phyloP scores from a whole-genome alignment of 768 basidiomycete genomes.

The Lactifluus piperatus region DNA sequence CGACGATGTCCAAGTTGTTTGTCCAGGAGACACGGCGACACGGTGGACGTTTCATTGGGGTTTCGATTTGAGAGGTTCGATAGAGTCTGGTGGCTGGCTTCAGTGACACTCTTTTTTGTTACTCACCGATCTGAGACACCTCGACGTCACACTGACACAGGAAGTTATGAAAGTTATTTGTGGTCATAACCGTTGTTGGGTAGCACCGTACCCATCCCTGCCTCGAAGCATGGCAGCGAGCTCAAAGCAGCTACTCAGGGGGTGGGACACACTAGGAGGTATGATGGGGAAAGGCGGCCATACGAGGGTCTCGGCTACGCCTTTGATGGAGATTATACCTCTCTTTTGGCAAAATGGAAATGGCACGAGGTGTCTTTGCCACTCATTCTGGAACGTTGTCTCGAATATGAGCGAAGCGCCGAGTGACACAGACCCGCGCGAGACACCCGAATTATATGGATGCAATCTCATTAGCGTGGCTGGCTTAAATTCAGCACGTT shows the following conservation, averaged over 20 bases:
- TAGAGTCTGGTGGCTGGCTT: background rate
- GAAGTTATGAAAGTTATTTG: background rate
- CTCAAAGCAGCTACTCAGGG: background rate
- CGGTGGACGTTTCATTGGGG: background rate
- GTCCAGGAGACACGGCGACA: background rate
- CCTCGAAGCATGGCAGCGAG: background rate
- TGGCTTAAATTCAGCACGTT: slow-evolving; percentile 9
- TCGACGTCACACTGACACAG: background rate
- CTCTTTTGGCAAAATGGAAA: background rate
- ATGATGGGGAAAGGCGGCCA: background rate
- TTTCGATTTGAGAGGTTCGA: too few relatives aligned
- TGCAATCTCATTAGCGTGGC: background rate
- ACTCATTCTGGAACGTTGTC: background rate
- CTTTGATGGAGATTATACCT: background rate
- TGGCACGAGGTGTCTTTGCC: slow-evolving; percentile 5
- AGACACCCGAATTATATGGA: background rate
- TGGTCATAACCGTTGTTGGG: background rate
- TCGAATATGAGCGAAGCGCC: background rate
- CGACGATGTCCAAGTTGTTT: background rate
- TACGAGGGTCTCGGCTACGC: slow-evolving; percentile 1
- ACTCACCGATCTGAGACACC: background rate
- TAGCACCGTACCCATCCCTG: background rate
- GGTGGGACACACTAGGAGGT: background rate
- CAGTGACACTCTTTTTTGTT: background rate
- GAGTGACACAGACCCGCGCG: background rate